Evolutionary conservation across 805 yeast species (phyloP).

Genomic region (Metschnikowia borealis): DNA sequence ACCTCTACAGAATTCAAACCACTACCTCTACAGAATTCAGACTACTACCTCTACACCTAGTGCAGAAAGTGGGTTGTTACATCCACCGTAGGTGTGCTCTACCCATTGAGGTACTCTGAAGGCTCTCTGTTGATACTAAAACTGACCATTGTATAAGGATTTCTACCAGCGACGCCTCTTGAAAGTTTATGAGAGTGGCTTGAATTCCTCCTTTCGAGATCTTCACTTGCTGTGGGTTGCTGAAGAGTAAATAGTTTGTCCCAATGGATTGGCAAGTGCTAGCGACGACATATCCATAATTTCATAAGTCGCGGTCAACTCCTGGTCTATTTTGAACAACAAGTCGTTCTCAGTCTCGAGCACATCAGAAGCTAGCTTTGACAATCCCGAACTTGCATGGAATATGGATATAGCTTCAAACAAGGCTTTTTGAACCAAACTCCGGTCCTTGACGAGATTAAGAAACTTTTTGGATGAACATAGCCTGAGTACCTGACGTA

Average conservation of each 20-base stretch:
- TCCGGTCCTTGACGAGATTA: constrained; percentile 6
- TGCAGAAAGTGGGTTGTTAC: too few species aligned
- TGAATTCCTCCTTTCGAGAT: not conserved
- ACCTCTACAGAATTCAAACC: too few species aligned
- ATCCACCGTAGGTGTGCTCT: too few species aligned
- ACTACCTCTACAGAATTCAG: too few species aligned
- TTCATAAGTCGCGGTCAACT: constrained; percentile 11
- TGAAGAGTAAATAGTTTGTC: constrained; percentile 34
- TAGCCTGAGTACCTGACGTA: too few species aligned
- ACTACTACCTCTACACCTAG: too few species aligned
- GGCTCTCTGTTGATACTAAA: too few species aligned
- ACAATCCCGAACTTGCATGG: constrained; percentile 13
- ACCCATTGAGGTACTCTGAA: too few species aligned
- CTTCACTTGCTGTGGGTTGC: not conserved
- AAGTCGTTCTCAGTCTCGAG: constrained; percentile 6
- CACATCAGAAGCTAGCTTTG: constrained; percentile 8
- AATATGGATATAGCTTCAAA: not conserved
- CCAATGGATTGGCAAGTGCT: constrained; percentile 47
- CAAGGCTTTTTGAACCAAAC: constrained; percentile 7
- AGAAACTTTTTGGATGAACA: constrained; percentile 11
- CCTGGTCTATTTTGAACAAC: constrained; percentile 25
- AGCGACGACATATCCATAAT: constrained; percentile 22
- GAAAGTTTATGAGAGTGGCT: too few species aligned
- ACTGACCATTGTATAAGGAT: too few species aligned
- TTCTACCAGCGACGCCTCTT: too few species aligned